phyloP scores from a whole-genome alignment of 495 filamentous ascomycete species.

The Parmelia sp. region DNA sequence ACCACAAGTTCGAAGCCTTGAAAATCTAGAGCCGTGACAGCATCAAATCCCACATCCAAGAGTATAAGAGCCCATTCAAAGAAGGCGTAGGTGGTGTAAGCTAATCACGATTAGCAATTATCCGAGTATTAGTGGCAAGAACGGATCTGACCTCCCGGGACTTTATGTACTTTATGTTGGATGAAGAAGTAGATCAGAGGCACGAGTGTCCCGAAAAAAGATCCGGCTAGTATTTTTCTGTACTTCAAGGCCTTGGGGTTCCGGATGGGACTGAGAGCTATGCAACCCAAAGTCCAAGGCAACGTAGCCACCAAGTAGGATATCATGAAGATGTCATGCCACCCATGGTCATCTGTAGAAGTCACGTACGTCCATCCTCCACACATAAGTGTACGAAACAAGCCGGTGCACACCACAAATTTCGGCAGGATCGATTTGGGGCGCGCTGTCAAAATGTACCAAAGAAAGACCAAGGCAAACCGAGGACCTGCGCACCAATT shows the following conservation, averaged over 20 bases:
- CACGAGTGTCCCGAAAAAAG: conserved; percentile 86
- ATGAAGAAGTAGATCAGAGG: conserved; percentile 96
- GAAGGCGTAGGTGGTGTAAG: conserved; percentile 97
- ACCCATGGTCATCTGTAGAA: conserved; percentile 95
- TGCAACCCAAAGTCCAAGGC: conserved; percentile 90
- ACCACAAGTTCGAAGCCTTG: conserved; percentile 81
- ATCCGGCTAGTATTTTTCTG: conserved; percentile 72
- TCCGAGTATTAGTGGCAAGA: not conserved
- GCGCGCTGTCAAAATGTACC: conserved; percentile 80
- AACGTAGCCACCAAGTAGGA: conserved; percentile 91
- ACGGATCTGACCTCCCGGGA: conserved; percentile 74
- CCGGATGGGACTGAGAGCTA: conserved; percentile 71
- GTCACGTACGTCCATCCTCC: conserved; percentile 99
- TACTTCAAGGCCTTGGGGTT: conserved; percentile 82
- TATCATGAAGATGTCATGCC: conserved; percentile 99
- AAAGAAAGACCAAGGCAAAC: conserved; percentile 85
- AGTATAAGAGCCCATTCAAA: conserved; percentile 96
- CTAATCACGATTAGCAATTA: conserved; percentile 41
- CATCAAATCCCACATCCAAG: conserved; percentile 94
- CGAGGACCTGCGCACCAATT: conserved; percentile 57
- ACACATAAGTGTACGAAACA: conserved; percentile 88
- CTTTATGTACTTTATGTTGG: conserved; percentile 94
- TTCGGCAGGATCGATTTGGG: conserved; percentile 71
- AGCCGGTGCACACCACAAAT: conserved; percentile 68
- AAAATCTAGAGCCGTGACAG: conserved; percentile 94